Percentiles rank a stretch among this genome's conserved stretches.
Conservation (phyloP, 116 monocot genomes). For the Posidonia oceanica region DNA sequence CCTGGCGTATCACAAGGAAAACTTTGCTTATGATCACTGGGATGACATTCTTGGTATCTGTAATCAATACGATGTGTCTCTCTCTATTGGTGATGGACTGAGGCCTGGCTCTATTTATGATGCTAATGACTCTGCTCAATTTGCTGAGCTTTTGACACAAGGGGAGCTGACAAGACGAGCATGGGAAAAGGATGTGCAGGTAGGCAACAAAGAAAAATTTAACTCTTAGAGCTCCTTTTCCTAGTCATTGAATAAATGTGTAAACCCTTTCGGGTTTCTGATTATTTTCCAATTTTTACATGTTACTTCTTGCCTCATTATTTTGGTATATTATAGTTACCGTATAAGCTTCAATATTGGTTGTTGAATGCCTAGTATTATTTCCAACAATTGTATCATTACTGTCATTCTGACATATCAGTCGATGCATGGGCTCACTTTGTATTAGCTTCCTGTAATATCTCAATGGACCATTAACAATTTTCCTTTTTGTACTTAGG, state of each 20-base stretch:
- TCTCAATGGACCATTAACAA: background rate
- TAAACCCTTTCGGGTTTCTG: background rate
- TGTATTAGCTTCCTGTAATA: background rate
- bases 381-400: no score
- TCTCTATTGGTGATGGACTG: constrained; percentile 92
- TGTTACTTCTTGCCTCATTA: background rate
- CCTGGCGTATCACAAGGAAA: constrained; percentile 86
- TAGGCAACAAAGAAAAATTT: constrained; percentile 10
- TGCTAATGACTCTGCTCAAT: constrained; percentile 95
- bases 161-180: constrained; percentile 86
- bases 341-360: no score
- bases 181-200: constrained; percentile 99
- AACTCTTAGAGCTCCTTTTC: background rate
- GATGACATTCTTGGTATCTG: constrained; percentile 96
- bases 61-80: constrained; percentile 85
- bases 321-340: background rate
- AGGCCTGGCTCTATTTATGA: constrained; percentile 96
- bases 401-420: no score
- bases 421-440: no score
- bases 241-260: background rate
- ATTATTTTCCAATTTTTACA: background rate
- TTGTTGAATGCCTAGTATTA: no score
- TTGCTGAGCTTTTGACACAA: constrained; percentile 92
- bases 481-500: constrained; percentile 24
- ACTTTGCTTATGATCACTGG: constrained; percentile 97